phyloP scores from a whole-genome alignment of 2,329 filamentous ascomycete species.

The Ceratocystis albifundus region DNA sequence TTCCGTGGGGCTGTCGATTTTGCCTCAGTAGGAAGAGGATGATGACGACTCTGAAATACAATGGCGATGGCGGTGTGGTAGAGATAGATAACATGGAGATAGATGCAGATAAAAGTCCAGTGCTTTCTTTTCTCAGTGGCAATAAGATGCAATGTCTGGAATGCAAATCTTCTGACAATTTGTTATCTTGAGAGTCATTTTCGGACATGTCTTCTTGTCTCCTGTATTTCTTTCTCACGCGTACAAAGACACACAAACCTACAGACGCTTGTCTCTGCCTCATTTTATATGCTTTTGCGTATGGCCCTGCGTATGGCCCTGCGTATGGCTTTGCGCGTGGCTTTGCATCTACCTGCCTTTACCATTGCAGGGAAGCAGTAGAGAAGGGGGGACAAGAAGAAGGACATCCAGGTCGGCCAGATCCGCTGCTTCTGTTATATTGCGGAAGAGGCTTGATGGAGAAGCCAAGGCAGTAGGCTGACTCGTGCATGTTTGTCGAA shows the following conservation, averaged over 20 bases:
- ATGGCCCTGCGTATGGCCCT: too few relatives aligned
- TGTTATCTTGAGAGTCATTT: not conserved
- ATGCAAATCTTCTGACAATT: not conserved
- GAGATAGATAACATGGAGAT: not conserved
- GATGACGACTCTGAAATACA: not conserved
- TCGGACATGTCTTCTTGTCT: not conserved
- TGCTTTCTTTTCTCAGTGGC: not conserved
- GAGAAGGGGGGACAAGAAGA: not conserved
- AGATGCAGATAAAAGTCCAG: not conserved
- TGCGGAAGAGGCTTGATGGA: not conserved
- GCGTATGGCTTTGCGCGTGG: too few relatives aligned
- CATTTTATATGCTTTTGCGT: too few relatives aligned
- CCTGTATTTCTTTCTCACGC: not conserved
- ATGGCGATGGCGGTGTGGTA: not conserved
- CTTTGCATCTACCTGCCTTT: too few relatives aligned
- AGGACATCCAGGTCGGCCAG: not conserved
- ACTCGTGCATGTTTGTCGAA: conserved; percentile 11
- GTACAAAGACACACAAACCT: not conserved
- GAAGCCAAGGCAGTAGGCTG: conserved; percentile 9
- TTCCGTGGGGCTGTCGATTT: not conserved
- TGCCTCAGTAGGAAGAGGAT: not conserved
- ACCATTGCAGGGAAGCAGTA: too few relatives aligned
- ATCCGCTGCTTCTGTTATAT: not conserved
- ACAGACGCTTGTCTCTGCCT: not conserved
- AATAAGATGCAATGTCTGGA: not conserved